Evolutionary conservation across 75 land plant species (phyloP).

Genomic region (Azolla pinnata): DNA sequence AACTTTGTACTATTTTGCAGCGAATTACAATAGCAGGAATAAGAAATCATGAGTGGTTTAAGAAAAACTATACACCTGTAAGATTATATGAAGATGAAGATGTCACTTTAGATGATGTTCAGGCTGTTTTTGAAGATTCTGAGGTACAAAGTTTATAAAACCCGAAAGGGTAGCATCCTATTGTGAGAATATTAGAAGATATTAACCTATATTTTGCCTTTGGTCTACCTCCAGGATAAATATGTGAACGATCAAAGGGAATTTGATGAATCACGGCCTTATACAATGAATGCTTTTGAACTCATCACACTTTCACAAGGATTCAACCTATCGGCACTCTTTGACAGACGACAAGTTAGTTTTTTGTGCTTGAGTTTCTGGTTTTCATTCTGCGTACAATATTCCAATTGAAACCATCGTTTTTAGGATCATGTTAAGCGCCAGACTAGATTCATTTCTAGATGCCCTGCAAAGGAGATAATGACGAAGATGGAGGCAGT

Average conservation of each 20-base stretch:
- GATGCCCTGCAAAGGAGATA: constrained; percentile 59
- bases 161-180: no score
- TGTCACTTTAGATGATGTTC: constrained; percentile 72
- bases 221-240: constrained; percentile 65
- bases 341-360: constrained; percentile 75
- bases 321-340: constrained; percentile 72
- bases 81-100: constrained; percentile 49
- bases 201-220: no score
- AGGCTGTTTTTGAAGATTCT: constrained; percentile 83
- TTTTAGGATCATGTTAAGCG: constrained; percentile 66
- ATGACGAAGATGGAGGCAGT: constrained; percentile 58
- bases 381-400: background rate
- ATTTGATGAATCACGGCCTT: constrained; percentile 45
- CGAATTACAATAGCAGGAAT: constrained; percentile 71
- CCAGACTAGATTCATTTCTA: constrained; percentile 87
- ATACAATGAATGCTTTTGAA: constrained; percentile 96
- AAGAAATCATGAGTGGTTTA: constrained; percentile 69
- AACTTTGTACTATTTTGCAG: constrained; percentile 43
- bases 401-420: background rate
- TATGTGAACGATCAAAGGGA: constrained; percentile 53
- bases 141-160: constrained; percentile 82
- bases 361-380: no score
- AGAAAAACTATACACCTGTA: constrained; percentile 51
- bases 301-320: constrained; percentile 96
- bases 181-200: no score